Base-by-base conservation (phyloP, 2,329 filamentous ascomycete genomes). In the Fusarium longipes region DNA sequence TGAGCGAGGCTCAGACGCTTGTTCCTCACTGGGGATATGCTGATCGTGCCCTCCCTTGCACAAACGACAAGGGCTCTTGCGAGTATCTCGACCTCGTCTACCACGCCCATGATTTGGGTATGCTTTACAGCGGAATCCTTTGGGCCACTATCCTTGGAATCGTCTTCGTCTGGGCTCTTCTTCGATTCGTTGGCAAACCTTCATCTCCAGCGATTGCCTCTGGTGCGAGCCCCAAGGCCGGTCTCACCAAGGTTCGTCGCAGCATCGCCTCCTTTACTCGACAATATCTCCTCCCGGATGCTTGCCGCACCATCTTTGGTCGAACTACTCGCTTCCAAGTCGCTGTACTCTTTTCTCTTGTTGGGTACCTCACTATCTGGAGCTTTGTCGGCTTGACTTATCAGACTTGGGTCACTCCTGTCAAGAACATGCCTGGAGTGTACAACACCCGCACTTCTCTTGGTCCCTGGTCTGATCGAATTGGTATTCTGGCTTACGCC, bases 401-500 rank as follows among this genome's bases (percentile, higher is more conserved):
- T 78, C 82, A 84, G 39, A 89, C 78, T 12, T 93, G 91, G 91
- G 75, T 90, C 10, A 92, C 90, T 0, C 91, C 91, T 0, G 84
- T 92, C 50, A 87, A 87, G 73, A 81, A 81, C 15, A 78, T 77
- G 32, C 82, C 83, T 0, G 81, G 81, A 29, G 74, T 88, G 1
- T 83, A 86, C 78, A 92, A 91, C 75, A 92, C 84, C 1, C 85
- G 91, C 10, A 87, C 84, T 6, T 84, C 85, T 6, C 79, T 93
- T 0, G 90, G 91, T 1, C 87, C 89, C 0, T 93, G 86, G 81
- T 82, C 87, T 0, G 88, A 93, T 74, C 86, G 91, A 17, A 75
- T 93, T 5, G 91, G 91, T 9, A 83, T 89, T 3, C 76, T 93
- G 0, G 91, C 91, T 2, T 93, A 91, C 70, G 91, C 90, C 1